Conservation (phyloP, 371 early-diverging fungal genomes). For the Coemansia sp. region DNA sequence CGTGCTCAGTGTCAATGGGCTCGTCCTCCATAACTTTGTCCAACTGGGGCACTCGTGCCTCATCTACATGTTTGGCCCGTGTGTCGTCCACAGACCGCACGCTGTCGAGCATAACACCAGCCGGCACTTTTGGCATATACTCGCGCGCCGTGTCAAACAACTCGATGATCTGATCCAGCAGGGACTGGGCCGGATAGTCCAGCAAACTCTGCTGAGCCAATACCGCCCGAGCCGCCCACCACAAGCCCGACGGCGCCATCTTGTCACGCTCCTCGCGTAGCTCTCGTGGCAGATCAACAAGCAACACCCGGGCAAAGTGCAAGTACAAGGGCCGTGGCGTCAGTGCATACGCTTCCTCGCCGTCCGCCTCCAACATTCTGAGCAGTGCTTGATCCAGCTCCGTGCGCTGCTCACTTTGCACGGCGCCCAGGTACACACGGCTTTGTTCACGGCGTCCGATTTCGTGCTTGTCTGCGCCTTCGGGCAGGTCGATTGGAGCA, state of each 20-base stretch:
- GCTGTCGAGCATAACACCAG: constrained; percentile 14
- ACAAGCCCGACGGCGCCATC: constrained; percentile 48
- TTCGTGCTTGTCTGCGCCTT: constrained; percentile 34
- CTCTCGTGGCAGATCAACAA: constrained; percentile 56
- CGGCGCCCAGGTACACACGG: constrained; percentile 40
- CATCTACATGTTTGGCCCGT: neutral
- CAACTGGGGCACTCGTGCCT: neutral
- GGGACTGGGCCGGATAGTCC: constrained; percentile 77
- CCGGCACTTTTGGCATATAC: constrained; percentile 25
- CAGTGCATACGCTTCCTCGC: constrained; percentile 83
- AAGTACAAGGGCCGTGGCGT: constrained; percentile 69
- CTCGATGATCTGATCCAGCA: constrained; percentile 50
- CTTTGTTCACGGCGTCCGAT: constrained; percentile 43
- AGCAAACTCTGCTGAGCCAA: constrained; percentile 81
- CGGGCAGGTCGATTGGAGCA: constrained; percentile 16
- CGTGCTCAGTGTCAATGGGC: neutral
- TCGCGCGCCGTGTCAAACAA: constrained; percentile 6
- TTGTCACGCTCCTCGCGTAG: constrained; percentile 41
- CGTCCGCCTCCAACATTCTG: constrained; percentile 64
- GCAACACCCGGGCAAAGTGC: constrained; percentile 61
- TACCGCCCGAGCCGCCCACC: constrained; percentile 76
- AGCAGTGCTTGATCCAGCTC: constrained; percentile 41
- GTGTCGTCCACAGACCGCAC: neutral
- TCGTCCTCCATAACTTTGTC: neutral
- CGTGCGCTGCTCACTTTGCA: constrained; percentile 34